A percentile compares a stretch with the other conserved stretches of the same genome.
These are phyloP conservation scores for Penicillium macrosclerotiorum DNA, from an alignment of 495 filamentous ascomycete species.

Conservation along the genomic window DNA sequence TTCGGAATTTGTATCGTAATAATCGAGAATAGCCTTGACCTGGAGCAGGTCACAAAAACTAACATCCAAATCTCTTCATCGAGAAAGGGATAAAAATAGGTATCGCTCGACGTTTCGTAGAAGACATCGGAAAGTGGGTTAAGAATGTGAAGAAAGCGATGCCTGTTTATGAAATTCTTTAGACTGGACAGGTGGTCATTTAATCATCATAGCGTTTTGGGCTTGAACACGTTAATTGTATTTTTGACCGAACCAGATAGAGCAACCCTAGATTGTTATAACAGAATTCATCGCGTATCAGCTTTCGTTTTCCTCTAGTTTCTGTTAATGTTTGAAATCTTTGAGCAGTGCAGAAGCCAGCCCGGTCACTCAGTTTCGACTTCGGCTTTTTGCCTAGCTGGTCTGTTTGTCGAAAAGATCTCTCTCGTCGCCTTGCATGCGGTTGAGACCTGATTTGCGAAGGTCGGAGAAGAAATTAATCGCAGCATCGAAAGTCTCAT, in stretches of 20 bases:
- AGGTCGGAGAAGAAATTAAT: constrained; percentile 24
- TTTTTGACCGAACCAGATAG: too few relatives aligned
- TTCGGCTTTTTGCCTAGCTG: constrained; percentile 16
- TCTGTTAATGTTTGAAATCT: too few relatives aligned
- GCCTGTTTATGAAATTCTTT: constrained; percentile 1
- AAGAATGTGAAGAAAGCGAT: not conserved
- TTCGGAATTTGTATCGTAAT: too few relatives aligned
- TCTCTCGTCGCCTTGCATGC: constrained; percentile 19
- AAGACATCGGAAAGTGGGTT: not conserved
- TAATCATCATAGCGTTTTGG: too few relatives aligned
- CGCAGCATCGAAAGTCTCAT: constrained; percentile 28
- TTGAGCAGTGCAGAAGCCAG: too few relatives aligned
- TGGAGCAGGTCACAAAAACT: constrained; percentile 1
- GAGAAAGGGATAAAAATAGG: constrained; percentile 1
- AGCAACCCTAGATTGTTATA: too few relatives aligned
- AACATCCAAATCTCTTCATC: constrained; percentile 2
- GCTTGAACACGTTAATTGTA: too few relatives aligned
- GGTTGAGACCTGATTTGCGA: constrained; percentile 12
- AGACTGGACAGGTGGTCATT: not conserved
- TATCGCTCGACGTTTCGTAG: constrained; percentile 1
- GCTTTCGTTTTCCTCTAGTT: too few relatives aligned
- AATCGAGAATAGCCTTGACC: constrained; percentile 4
- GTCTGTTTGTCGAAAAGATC: constrained; percentile 20
- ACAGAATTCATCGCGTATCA: too few relatives aligned
- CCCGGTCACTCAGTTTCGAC: too few relatives aligned